A percentile compares a stretch with the other conserved stretches of the same genome.
Conservation (phyloP, 2,329 filamentous ascomycete genomes). For the Malbranchea zuffiana region DNA sequence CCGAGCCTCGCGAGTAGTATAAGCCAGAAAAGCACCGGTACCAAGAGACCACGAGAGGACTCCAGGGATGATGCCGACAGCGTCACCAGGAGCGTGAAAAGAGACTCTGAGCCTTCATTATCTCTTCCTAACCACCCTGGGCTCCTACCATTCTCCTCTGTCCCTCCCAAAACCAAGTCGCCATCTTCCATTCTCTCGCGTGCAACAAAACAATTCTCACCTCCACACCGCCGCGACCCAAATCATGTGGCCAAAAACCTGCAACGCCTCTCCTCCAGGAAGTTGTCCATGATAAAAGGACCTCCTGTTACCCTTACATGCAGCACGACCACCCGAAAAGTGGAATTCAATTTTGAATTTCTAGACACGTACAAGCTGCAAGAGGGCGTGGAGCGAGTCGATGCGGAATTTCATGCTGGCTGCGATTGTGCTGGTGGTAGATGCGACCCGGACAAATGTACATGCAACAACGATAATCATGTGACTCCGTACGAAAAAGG, state of each 20-base stretch:
- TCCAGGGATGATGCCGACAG: neutral
- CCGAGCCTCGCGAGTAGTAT: neutral
- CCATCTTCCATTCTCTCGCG: neutral
- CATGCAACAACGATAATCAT: constrained; percentile 20
- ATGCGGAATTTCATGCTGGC: constrained; percentile 24
- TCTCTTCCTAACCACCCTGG: constrained; percentile 5
- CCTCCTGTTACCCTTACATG: constrained; percentile 21
- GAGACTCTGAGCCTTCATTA: neutral
- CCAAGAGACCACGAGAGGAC: neutral
- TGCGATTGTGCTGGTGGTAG: constrained; percentile 21
- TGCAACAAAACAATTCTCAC: neutral
- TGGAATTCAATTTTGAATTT: constrained; percentile 31
- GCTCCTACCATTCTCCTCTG: neutral
- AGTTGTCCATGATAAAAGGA: constrained; percentile 20
- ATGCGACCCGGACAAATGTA: constrained; percentile 22
- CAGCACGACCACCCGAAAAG: constrained; percentile 14
- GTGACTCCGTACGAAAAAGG: constrained; percentile 26
- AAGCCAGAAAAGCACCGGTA: neutral
- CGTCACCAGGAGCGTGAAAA: neutral
- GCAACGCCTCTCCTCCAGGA: constrained; percentile 16
- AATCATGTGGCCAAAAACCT: neutral
- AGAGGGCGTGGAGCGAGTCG: constrained; percentile 21
- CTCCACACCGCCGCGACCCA: neutral
- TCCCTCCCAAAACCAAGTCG: neutral
- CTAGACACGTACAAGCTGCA: constrained; percentile 28